Base-by-base conservation (phyloP, 495 filamentous ascomycete genomes). In the Penicillium riverlandense region DNA sequence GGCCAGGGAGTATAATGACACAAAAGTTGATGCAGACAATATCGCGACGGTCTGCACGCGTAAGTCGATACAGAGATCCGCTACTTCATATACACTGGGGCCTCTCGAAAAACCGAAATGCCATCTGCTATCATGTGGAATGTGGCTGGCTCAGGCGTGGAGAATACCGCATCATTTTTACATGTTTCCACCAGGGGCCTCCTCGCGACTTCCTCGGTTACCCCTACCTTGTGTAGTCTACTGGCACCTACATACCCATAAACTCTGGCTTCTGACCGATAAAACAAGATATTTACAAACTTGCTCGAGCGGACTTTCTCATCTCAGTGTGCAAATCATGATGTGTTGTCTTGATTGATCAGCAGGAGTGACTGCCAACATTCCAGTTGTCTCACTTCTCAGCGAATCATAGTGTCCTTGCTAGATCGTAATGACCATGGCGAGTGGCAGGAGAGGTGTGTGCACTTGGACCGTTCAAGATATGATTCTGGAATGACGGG, bases 341-440 rank as follows among this genome's bases (percentile, higher is more conserved):
- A 29, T 15, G 36, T 37, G 32, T 47, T 46, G 37, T 29, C 7
- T 30, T 16, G 10, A 45, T 40, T 29, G 38, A 49, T 44, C 37
- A 13, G 28, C 15, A 35, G 39, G 49, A 38, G 46, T 44, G 47
- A 35, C 44, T 45, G 14, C 30, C 31, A 35, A 14, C 54, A 60
- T 57, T 57, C 54, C 57, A 49, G 15, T 29, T 8, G 37, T 27
- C 11, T 15, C 13, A 29, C 6, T 11, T 30, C 10, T 3, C 44
- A 34, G 11, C 41, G 2, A 50, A 54, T 47, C 4, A 47, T 14
- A 30, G 12, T 1, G 6, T 8, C 29, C 29, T 22, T 12, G 30
- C 12, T 43, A 31, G n/a, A 41, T 57, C 54, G 55, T 50, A 35
- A 57, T 59, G 41, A 54, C 35, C 48, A 29, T 39, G 32, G 30